Percentiles rank a stretch among this genome's conserved stretches.
Conservation (phyloP, 768 basidiomycete genomes). For the Termitomyces sp. region DNA sequence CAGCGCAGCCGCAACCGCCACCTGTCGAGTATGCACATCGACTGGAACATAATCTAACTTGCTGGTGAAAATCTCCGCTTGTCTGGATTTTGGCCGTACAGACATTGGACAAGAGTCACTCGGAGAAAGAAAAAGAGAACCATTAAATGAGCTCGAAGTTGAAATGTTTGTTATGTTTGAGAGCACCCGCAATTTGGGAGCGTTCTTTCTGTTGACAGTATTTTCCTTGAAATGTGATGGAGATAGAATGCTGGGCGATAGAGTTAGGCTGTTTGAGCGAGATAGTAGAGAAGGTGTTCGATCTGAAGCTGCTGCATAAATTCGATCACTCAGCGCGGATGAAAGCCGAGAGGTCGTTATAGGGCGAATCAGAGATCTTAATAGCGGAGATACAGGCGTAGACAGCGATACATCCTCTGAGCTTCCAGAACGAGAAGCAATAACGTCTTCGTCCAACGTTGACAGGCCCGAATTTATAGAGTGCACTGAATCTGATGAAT, state of each 20-base stretch:
- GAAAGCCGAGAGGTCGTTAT: background rate
- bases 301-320: background rate
- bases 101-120: conserved; percentile 5
- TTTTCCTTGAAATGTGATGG: background rate
- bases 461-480: conserved; percentile 2
- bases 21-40: background rate
- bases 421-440: background rate
- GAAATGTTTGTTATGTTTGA: background rate
- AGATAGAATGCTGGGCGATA: background rate
- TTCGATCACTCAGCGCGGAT: background rate
- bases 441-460: background rate
- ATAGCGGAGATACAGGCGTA: background rate
- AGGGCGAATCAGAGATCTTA: background rate
- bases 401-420: background rate
- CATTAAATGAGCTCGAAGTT: background rate
- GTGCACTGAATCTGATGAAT: background rate
- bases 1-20: conserved; percentile 8
- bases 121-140: background rate
- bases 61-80: background rate
- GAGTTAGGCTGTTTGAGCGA: background rate
- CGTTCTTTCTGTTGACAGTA: background rate
- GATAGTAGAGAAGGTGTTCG: background rate
- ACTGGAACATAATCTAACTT: background rate
- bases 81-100: background rate
- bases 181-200: background rate